phyloP scores from a whole-genome alignment of 139 green algal species.

The Chlamydomonas urium region DNA sequence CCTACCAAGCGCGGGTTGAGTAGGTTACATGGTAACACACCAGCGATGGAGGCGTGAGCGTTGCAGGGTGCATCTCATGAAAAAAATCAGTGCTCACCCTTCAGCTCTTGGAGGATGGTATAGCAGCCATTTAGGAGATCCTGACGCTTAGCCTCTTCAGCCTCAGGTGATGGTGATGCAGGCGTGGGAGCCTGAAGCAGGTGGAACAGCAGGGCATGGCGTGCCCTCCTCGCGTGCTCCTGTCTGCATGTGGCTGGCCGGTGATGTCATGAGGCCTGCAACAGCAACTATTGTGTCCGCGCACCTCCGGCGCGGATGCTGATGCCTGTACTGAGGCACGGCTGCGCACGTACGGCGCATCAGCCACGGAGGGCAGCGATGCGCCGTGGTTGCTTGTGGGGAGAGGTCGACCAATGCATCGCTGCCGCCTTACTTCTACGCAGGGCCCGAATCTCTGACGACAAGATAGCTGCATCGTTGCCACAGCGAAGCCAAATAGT shows the following conservation, averaged over 20 bases:
- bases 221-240: not conserved
- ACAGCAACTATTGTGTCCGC: too few relatives aligned
- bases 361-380: too few relatives aligned
- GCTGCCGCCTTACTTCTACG: too few relatives aligned
- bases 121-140: not conserved
- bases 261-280: too few relatives aligned
- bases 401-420: too few relatives aligned
- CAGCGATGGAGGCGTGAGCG: not conserved
- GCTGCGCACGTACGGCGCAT: too few relatives aligned
- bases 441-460: too few relatives aligned
- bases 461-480: too few relatives aligned
- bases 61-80: not conserved
- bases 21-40: not conserved
- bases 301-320: not conserved
- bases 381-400: too few relatives aligned
- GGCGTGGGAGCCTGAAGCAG: not conserved
- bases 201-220: not conserved
- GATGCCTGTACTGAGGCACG: too few relatives aligned
- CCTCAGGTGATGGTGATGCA: not conserved
- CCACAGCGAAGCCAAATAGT: too few relatives aligned
- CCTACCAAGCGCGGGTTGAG: not conserved
- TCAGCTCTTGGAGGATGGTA: constrained; percentile 1
- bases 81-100: not conserved
- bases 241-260: too few relatives aligned
- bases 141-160: not conserved